A percentile compares a stretch with the other conserved stretches of the same genome.
Evolutionary conservation across 495 filamentous ascomycete species (phyloP).

Genomic region (Pseudevernia furfuracea): DNA sequence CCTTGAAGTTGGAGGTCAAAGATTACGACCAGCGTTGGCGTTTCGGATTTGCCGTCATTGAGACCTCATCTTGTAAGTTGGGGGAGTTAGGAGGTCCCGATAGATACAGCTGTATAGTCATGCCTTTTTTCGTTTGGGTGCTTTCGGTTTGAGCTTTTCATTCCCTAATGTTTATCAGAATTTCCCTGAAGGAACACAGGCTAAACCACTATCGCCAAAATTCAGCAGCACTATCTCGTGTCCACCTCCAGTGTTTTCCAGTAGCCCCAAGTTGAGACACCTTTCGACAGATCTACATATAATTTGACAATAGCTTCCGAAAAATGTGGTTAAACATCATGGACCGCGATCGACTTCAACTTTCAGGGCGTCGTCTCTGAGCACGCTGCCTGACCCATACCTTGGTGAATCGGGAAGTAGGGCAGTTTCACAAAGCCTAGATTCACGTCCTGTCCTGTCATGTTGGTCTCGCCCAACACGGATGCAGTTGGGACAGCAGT

Average conservation of each 20-base stretch:
- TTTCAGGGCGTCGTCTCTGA: neutral
- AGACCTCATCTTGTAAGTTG: neutral
- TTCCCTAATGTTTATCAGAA: neutral
- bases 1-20: slow-evolving; percentile 10
- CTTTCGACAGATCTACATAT: too few relatives aligned
- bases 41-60: neutral
- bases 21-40: slow-evolving; percentile 14
- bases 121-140: neutral
- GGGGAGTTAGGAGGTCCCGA: neutral
- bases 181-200: neutral
- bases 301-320: neutral
- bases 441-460: too few relatives aligned
- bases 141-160: neutral
- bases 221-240: neutral
- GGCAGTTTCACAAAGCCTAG: too few relatives aligned
- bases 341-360: neutral
- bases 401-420: too few relatives aligned
- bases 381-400: too few relatives aligned
- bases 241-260: neutral
- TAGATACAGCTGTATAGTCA: neutral
- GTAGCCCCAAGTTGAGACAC: neutral
- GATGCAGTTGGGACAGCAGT: neutral
- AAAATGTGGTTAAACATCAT: neutral
- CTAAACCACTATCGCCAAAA: neutral
- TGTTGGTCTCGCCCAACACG: too few relatives aligned